phyloP scores from a whole-genome alignment of 129 eudicot species.

The Tagetes patula region DNA sequence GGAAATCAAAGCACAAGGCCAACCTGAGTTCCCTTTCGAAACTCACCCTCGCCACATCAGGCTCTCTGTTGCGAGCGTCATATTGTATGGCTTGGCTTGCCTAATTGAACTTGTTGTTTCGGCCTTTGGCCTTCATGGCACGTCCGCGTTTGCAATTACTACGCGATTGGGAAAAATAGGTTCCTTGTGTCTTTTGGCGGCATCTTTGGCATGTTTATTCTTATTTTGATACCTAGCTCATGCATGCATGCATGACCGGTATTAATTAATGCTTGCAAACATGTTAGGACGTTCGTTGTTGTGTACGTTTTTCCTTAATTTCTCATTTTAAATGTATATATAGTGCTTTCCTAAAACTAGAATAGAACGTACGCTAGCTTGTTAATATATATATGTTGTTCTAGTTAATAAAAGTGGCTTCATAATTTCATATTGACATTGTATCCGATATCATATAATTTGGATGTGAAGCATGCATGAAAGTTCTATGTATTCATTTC shows the following conservation, averaged over 20 bases:
- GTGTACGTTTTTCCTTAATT: too few species aligned
- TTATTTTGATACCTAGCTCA: not conserved
- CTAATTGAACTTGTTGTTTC: not conserved
- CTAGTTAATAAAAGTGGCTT: too few species aligned
- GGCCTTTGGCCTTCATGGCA: not conserved
- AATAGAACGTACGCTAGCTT: too few species aligned
- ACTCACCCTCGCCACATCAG: slow-evolving; percentile 10
- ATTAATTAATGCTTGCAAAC: too few species aligned
- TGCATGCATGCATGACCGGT: not conserved
- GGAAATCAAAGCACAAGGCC: not conserved
- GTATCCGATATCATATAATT: too few species aligned
- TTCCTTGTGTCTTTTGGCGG: not conserved
- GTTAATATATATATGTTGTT: too few species aligned
- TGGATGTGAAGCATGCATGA: too few species aligned
- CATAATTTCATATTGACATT: too few species aligned
- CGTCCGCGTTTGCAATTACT: not conserved
- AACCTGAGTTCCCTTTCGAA: slow-evolving; percentile 15
- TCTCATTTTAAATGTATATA: too few species aligned
- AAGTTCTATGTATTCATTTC: too few species aligned
- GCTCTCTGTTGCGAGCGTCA: not conserved
- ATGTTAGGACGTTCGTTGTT: too few species aligned
- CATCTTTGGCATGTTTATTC: slow-evolving; percentile 13
- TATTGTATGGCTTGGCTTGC: slow-evolving; percentile 3
- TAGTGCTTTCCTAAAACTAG: too few species aligned
- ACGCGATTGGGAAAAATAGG: not conserved